Evolutionary conservation across 306 rosid genomes (phyloP), one percentile per base, ranked within the genome.

Genomic region (Trifolium pratense): DNA sequence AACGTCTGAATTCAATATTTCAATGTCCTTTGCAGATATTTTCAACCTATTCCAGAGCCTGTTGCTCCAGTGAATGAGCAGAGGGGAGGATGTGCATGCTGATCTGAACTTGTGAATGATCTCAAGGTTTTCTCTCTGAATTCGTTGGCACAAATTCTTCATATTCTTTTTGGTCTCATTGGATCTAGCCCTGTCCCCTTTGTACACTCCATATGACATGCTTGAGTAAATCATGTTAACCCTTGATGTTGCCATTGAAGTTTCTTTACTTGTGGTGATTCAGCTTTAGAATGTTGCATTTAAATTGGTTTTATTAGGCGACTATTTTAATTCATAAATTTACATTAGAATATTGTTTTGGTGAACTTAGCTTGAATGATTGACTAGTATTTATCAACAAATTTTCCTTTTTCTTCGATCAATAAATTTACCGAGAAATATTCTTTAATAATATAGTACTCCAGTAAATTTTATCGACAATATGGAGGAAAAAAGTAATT

Each of bases 51-150:
- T 65, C 93, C 97, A 3, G 96, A 93, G 71, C 15, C 29, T 53
- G 84, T 83, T n/a, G 90, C 74, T 68, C 70, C 87, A 13, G 96
- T 87, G 82, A 73, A 84, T 3, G 94, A 88, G 82, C 98, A 87
- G 68, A 76, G 91, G n/a, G 82, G 96, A 42, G 96, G 98, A n/a
- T 92, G 98, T 29, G 89, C 92, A 32, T 92, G 98, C 84, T 92
- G 85, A 90, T 64, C 29, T 43, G 73, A 48, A 65, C 56, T 3
- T 18, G 13, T 34, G 79, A 4, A 29, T 29, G 32, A 29, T 29
- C 32, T 29, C 6, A 29, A 29, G 32, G 6, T 4, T 67, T 68
- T 32, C 48, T 46, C 63, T 63, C 40, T 34, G 32, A 17, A 37
- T 42, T 63, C 63, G 32, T 56, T 75, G 68, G 49, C 34, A 43